A percentile compares a stretch with the other conserved stretches of the same genome.
Evolutionary conservation across 1,139 yeast genomes (phyloP).

Genomic region (Saccharomyces hybrid): DNA sequence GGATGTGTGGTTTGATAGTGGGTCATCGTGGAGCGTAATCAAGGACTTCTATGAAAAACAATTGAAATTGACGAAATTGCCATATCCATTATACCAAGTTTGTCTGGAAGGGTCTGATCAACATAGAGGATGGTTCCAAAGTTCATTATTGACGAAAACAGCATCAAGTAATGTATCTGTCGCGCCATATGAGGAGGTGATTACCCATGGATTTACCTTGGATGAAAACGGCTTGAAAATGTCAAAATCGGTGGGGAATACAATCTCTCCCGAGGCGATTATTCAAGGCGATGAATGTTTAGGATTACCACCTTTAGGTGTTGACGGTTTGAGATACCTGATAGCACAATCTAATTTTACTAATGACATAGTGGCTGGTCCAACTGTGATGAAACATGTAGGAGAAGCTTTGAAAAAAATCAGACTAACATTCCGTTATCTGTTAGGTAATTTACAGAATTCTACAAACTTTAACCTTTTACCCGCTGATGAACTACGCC

Average conservation of each 20-base stretch:
- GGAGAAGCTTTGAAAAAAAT: slow-evolving; percentile 75
- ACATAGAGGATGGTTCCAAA: slow-evolving; percentile 98
- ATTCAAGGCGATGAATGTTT: slow-evolving; percentile 58
- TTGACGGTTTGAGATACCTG: slow-evolving; percentile 88
- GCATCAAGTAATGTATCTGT: slow-evolving; percentile 36
- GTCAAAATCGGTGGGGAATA: slow-evolving; percentile 91
- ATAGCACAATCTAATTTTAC: slow-evolving; percentile 85
- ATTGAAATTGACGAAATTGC: slow-evolving; percentile 22
- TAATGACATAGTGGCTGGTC: slow-evolving; percentile 68
- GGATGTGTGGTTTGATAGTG: slow-evolving; percentile 99
- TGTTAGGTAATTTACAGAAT: slow-evolving; percentile 63
- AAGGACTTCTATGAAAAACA: slow-evolving; percentile 35
- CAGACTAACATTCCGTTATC: slow-evolving; percentile 70
- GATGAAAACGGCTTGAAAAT: slow-evolving; percentile 83
- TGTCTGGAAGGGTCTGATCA: slow-evolving; percentile 95
- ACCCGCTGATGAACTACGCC: slow-evolving; percentile 36
- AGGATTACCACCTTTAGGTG: slow-evolving; percentile 63
- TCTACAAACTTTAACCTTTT: slow-evolving; percentile 25
- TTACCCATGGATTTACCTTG: slow-evolving; percentile 90
- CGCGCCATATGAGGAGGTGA: slow-evolving; percentile 66
- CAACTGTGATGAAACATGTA: slow-evolving; percentile 65
- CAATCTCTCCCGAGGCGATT: slow-evolving; percentile 58
- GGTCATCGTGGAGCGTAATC: slow-evolving; percentile 81
- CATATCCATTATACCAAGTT: slow-evolving; percentile 53
- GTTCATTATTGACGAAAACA: slow-evolving; percentile 75